These are phyloP conservation scores for Hypoxylon intermedium DNA, from an alignment of 495 filamentous ascomycete genomes.

Conservation along the genomic window DNA sequence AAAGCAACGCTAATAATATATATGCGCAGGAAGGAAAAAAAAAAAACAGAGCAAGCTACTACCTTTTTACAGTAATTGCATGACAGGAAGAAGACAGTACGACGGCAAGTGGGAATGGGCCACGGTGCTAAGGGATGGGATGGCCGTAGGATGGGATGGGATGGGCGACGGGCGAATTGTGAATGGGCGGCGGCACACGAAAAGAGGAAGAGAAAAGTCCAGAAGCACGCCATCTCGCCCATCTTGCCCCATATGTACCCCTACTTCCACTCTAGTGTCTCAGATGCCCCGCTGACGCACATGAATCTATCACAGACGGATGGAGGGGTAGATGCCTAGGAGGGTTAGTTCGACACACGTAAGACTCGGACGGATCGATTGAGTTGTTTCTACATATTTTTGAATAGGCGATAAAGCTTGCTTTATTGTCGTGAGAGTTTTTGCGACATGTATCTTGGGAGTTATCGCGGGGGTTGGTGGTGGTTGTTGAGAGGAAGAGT, in stretches of 20 bases:
- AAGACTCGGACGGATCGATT: conserved; percentile 30
- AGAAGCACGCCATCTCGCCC: conserved; percentile 23
- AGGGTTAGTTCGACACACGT: background rate
- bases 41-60: too few species aligned
- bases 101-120: too few species aligned
- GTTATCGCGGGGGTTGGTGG: too few species aligned
- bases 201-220: conserved; percentile 25
- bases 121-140: background rate
- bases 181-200: background rate
- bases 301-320: conserved; percentile 8
- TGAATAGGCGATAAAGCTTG: background rate
- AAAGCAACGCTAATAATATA: conserved; percentile 7
- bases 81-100: too few species aligned
- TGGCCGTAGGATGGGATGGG: background rate
- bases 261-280: conserved; percentile 20
- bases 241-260: conserved; percentile 8
- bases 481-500: too few species aligned
- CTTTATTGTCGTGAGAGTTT: too few species aligned
- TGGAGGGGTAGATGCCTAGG: conserved; percentile 18
- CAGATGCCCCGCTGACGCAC: conserved; percentile 28
- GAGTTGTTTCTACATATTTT: too few species aligned
- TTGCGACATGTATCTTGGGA: too few species aligned
- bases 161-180: background rate
- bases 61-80: too few species aligned
- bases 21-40: too few species aligned